These are phyloP conservation scores for Globisporangium recalcitrans DNA, from an alignment of 352 stramenopile genomes.

Conservation along the genomic window DNA sequence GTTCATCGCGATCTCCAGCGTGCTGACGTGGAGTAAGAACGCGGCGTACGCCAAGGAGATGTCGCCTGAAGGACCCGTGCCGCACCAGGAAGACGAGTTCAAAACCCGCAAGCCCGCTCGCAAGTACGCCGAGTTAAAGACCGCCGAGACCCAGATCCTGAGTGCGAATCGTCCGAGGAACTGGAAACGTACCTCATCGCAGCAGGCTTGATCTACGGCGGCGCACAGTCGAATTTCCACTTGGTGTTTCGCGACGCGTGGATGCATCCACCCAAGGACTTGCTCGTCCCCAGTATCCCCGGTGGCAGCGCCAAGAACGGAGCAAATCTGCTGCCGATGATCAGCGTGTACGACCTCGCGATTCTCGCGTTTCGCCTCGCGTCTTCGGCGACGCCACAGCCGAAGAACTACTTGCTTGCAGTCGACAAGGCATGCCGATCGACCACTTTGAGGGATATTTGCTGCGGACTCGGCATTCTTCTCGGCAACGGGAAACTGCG, in stretches of 20 bases:
- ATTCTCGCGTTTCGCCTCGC: conserved; percentile 44
- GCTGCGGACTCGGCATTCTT: conserved; percentile 48
- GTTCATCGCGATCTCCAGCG: conserved; percentile 70
- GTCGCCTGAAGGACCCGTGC: conserved; percentile 21
- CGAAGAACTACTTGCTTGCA: conserved; percentile 63
- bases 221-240: conserved; percentile 58
- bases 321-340: conserved; percentile 74
- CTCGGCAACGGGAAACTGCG: conserved; percentile 46
- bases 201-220: conserved; percentile 72
- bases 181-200: conserved; percentile 75
- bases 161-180: conserved; percentile 48
- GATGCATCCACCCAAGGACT: conserved; percentile 47
- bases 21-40: conserved; percentile 81
- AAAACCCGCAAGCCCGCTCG: conserved; percentile 67
- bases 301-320: conserved; percentile 29
- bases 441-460: conserved; percentile 61
- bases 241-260: conserved; percentile 70
- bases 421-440: conserved; percentile 48
- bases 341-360: conserved; percentile 81
- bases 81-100: conserved; percentile 72
- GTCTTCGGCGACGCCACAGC: conserved; percentile 21
- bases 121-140: conserved; percentile 75
- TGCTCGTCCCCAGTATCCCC: conserved; percentile 56
- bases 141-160: conserved; percentile 77
- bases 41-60: conserved; percentile 39